Base-by-base conservation (phyloP, 2,329 filamentous ascomycete species). In the Ophiocordyceps camponoti-leonardi region DNA sequence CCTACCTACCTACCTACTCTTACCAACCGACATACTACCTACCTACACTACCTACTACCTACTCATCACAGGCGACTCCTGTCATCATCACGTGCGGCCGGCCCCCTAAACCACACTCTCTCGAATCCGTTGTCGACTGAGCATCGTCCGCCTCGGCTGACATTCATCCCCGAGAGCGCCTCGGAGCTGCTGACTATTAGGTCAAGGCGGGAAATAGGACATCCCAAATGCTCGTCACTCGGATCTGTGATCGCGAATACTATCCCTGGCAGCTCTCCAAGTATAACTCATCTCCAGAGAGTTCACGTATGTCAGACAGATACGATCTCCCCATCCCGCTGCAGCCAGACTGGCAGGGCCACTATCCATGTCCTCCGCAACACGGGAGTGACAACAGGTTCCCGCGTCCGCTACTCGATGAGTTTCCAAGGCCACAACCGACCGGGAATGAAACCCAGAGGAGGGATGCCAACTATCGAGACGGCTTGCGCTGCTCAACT, bases 251-350 rank as follows among this genome's bases (percentile, higher is more conserved):
- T 50, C 61, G 68, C 56, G 70, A 75, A 57, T 66, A 70, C 59
- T 73, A 62, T 62, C 67, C 66, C 61, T 76, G 73, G 73, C 67
- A 68, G 51, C 66, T 66, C 52, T 67, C 61, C 66, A 75, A 72
- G 61, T 67, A 69, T 57, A 67, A 69, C 56, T 61, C 65, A 52
- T 56, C 62, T 47, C 62, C 64, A 46, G 59, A 66, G 49, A 63
- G 64, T 54, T 60, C 68, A 67, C 73, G 72, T 62, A 77, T 77
- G 73, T 74, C 73, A 64, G 72, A 69, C 62, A 59, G 64, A 55
- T 74, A 70, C 62, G 67, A 71, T 56, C 55, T 66, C 49, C 66
- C 69, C 52, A 59, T 71, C 59, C 67, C 70, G 54, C 67, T 71
- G 56, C 69, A 72, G 64, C 64, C 71, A 53, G 69, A 72, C 60